A percentile compares a stretch with the other conserved stretches of the same genome.
phyloP scores from a whole-genome alignment of 768 basidiomycete genomes.

The Asterophora lycoperdoides region DNA sequence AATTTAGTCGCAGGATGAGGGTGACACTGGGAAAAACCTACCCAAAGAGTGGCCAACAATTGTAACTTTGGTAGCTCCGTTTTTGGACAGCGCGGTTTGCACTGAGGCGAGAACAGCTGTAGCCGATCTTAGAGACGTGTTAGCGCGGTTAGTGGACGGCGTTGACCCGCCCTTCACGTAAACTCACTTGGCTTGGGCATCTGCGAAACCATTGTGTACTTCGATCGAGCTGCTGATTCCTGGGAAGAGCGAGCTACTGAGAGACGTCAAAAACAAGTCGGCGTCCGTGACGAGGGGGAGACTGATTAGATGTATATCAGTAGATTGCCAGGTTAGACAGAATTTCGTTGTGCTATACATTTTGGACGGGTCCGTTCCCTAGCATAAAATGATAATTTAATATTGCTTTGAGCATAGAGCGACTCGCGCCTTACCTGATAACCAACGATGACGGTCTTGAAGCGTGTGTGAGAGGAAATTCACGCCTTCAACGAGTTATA shows the following conservation, averaged over 20 bases:
- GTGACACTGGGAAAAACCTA: not conserved
- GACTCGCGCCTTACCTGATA: slow-evolving; percentile 11
- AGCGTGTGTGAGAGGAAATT: not conserved
- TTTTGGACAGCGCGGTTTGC: slow-evolving; percentile 16
- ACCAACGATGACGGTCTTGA: slow-evolving; percentile 12
- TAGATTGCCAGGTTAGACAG: not conserved
- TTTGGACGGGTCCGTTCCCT: slow-evolving; percentile 23
- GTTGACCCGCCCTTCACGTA: too few species aligned
- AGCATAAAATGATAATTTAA: not conserved
- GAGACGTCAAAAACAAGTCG: slow-evolving; percentile 10
- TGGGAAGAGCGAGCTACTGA: slow-evolving; percentile 23
- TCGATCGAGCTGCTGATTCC: slow-evolving; percentile 19
- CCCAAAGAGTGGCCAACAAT: slow-evolving; percentile 39
- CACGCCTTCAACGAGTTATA: not conserved
- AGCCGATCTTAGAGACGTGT: slow-evolving; percentile 26
- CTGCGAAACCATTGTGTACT: slow-evolving; percentile 23
- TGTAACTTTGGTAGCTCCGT: slow-evolving; percentile 21
- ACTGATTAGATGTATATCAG: not conserved
- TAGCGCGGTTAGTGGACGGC: too few species aligned
- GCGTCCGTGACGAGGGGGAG: slow-evolving; percentile 15
- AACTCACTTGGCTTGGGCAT: slow-evolving; percentile 15
- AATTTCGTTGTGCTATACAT: slow-evolving; percentile 16
- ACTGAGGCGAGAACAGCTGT: slow-evolving; percentile 25
- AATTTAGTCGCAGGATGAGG: not conserved
- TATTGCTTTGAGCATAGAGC: not conserved